Evolutionary conservation across 2,329 filamentous ascomycete species (phyloP), one percentile per base, ranked within the genome.

Genomic region (Aspergillus pseudonomiae): DNA sequence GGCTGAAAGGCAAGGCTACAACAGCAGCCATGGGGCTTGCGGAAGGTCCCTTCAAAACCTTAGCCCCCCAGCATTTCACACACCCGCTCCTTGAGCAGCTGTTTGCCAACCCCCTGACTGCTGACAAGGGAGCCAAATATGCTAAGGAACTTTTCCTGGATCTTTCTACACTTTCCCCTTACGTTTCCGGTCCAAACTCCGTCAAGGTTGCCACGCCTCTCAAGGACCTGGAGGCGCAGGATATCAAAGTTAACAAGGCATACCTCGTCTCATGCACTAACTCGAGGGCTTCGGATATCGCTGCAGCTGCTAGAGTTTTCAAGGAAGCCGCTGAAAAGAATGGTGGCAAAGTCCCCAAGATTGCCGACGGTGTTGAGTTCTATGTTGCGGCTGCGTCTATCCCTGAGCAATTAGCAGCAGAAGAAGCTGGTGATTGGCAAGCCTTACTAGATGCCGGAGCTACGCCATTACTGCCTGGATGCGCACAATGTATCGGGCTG

Each of bases 181-280:
- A 91, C 62, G 89, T 97, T 11, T 85, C 93, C 0, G 94, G 94
- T 0, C 94, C 94, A 0, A 97, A 97, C 79, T 94, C 91, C 0
- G 93, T 97, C 73, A 97, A 97, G 78, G 81, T 97, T 0, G 88
- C 91, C 0, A 96, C 89, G 0, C 92, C 94, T 0, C 78, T 98
- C 0, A 80, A 82, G 6, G 88, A 94, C 36, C 86, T 98, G 1
- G 90, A 90, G 70, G 74, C 85, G 0, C 83, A 94, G 74, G 80
- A 91, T 67, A 96, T 98, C 75, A 85, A 87, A 56, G 78, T 98
- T 26, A 81, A 97, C 81, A 93, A 91, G 74, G 93, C 92, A 0
- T 97, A 97, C 75, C 83, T 97, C 0, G 90, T 97, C 0, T 93
- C 90, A 0, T 98, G 94, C 82, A 98, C 94, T 6, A 97, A 97